Evolutionary conservation across 352 stramenopile genomes (phyloP), one percentile per base, ranked within the genome.

Genomic region (Phytopythium montanum): DNA sequence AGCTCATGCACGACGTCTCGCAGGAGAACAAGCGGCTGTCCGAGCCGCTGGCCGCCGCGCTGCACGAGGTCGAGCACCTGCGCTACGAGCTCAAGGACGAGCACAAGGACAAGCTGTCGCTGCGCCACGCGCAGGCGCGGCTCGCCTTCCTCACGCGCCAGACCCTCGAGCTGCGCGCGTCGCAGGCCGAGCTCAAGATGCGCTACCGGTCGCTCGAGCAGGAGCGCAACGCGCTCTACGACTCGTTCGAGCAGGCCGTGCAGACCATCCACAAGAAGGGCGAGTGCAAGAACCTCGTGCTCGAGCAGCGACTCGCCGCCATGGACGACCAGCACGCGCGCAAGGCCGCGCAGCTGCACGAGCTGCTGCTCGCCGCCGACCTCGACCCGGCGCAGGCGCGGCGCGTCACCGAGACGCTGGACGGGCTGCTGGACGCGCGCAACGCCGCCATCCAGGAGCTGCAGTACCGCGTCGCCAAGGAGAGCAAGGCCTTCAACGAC

Each of bases 21-120:
- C 75, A 95, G 66, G 93, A 98, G 64, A 98, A 98, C 72, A 96
- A 97, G 61, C 78, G 86, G 0, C 72, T 98, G 0, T 96, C 79
- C 1, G 88, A 98, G 55, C 94, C 94, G 1, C 66, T 98, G 2
- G 75, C 76, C 0, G 81, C 85, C 29, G 92, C 90, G 14, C 77
- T 97, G 5, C 75, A 93, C 25, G 88, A 97, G 64, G 93, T 98
- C 6, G 89, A 93, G 36, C 81, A 93, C 38, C 65, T 98, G 13
- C 79, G 90, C 8, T 75, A 87, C 39, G 75, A 97, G 55, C 79
- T 98, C 44, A 97, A 94, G 54, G 92, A 97, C 57, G 79, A 96
- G 48, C 80, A 96, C 34, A 97, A 98, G 60, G 94, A 98, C 67
- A 80, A 93, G 64, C 69, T 97, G 31, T 95, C 82, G 38, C 74